Conservation (phyloP, 2,329 filamentous ascomycete genomes). For the Madurella mycetomatis region DNA sequence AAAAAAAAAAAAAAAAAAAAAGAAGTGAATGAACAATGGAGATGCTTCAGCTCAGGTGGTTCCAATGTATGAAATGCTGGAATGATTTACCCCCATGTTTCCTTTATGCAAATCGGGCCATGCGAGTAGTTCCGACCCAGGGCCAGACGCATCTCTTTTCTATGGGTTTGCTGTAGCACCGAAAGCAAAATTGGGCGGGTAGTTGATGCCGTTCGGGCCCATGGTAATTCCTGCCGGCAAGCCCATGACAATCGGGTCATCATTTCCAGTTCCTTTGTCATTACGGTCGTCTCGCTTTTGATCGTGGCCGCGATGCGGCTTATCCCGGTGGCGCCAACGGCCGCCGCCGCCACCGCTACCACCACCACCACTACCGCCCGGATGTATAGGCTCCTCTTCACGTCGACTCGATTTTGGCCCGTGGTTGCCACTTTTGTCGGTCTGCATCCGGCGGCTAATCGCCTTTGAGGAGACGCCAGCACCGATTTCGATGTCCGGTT, state of each 20-base stretch:
- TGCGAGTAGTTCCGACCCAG: no score
- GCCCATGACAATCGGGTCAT: slow-evolving; percentile 32
- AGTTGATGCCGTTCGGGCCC: slow-evolving; percentile 46
- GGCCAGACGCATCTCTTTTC: background rate
- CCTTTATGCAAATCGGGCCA: no score
- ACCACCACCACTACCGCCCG: slow-evolving; percentile 16
- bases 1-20: no score
- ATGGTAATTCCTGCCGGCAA: slow-evolving; percentile 43
- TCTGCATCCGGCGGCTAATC: slow-evolving; percentile 65
- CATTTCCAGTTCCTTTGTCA: slow-evolving; percentile 19
- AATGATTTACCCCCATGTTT: no score
- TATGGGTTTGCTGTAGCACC: slow-evolving; percentile 8
- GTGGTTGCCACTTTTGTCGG: slow-evolving; percentile 60
- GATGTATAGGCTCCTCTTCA: slow-evolving; percentile 30
- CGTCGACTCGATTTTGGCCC: slow-evolving; percentile 59
- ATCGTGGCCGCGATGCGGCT: slow-evolving; percentile 29
- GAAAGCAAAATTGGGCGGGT: slow-evolving; percentile 43
- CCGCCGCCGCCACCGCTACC: slow-evolving; percentile 18
- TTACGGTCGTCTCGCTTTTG: slow-evolving; percentile 27
- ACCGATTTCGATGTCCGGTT: slow-evolving; percentile 97
- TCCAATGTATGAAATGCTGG: no score
- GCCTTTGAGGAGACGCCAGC: slow-evolving; percentile 95
- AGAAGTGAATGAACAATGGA: no score
- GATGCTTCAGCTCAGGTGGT: no score
- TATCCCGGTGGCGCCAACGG: slow-evolving; percentile 19